Base-by-base conservation (phyloP, 176 grass and related monocot genomes). In the Melocanna baccifera region DNA sequence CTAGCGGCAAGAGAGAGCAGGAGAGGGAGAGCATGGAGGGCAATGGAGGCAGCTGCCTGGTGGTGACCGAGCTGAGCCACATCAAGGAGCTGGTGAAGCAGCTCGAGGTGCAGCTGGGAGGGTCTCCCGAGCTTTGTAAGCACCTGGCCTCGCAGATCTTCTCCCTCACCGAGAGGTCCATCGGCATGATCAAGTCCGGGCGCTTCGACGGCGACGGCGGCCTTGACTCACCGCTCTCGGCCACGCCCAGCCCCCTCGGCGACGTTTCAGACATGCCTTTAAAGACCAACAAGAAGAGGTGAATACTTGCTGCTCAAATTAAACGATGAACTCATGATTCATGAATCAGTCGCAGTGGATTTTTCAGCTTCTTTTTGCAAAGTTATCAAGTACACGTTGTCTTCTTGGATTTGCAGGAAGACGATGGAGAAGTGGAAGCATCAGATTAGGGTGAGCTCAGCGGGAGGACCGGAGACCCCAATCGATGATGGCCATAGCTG, bases 401-500 rank as follows among this genome's bases (percentile, higher is more conserved):
- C 12, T 79, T 77, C 32, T 43, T 59, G 23, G 11, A 16, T 73
- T 57, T 77, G 65, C 81, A 94, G 94, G 69, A 94, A 92, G 74
- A 67, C 23, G 46, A 70, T 61, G 81, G 77, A 73, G 15, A 88
- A 76, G 67, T 39, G 18, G 81, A 88, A n/a, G 62, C 56, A 43
- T 30, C 87, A 90, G 63, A 63, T 97, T 39, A 86, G 79, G 74
- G 79, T 97, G 67, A 79, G 58, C 64, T 73, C 89, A 16, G 58
- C 22, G 15, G 87, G 19, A 6, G 87, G 81, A 67, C 62, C 71
- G 14, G 94, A 86, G 10, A 85, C 57, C 53, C 73, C 62, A 1
- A 51, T 90, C 0, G 92, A 97, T 2, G 94, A 97, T 63, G 94
- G 94, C 34, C 87, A 85, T 68, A 85, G 90, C 80, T 97, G 94